These are phyloP conservation scores for Ceratocystiopsis minuta DNA, from an alignment of 2,329 filamentous ascomycete genomes.

Conservation along the genomic window DNA sequence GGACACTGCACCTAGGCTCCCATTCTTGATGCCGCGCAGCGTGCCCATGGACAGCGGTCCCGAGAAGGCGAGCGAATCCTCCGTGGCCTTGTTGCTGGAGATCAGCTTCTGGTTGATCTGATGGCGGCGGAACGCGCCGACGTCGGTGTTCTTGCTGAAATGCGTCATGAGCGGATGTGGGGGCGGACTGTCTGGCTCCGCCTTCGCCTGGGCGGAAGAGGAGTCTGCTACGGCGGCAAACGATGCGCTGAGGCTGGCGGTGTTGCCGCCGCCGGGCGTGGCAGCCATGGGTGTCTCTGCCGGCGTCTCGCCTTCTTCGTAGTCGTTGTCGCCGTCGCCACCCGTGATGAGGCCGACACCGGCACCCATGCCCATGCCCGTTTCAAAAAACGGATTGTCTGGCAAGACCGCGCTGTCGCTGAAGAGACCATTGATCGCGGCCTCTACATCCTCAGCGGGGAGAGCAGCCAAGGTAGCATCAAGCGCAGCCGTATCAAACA, in stretches of 20 bases:
- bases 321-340: slow-evolving; percentile 24
- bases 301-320: slow-evolving; percentile 32
- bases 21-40: slow-evolving; percentile 44
- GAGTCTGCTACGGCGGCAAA: too few species aligned
- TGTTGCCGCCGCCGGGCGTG: too few species aligned
- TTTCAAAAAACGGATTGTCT: too few species aligned
- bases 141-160: slow-evolving; percentile 47
- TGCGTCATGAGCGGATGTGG: slow-evolving; percentile 40
- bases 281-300: slow-evolving; percentile 15
- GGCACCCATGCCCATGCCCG: too few species aligned
- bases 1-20: slow-evolving; percentile 46
- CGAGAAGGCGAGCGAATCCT: slow-evolving; percentile 44
- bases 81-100: slow-evolving; percentile 39
- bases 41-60: slow-evolving; percentile 41
- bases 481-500: too few species aligned
- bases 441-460: too few species aligned
- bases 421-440: too few species aligned
- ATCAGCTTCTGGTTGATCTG: slow-evolving; percentile 45
- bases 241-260: too few species aligned
- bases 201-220: too few species aligned
- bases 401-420: too few species aligned
- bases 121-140: slow-evolving; percentile 61
- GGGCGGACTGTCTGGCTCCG: neutral
- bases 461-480: too few species aligned
- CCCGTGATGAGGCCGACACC: slow-evolving; percentile 26